Conservation (phyloP, 495 filamentous ascomycete species). For the Beverwykella pulmonaria region DNA sequence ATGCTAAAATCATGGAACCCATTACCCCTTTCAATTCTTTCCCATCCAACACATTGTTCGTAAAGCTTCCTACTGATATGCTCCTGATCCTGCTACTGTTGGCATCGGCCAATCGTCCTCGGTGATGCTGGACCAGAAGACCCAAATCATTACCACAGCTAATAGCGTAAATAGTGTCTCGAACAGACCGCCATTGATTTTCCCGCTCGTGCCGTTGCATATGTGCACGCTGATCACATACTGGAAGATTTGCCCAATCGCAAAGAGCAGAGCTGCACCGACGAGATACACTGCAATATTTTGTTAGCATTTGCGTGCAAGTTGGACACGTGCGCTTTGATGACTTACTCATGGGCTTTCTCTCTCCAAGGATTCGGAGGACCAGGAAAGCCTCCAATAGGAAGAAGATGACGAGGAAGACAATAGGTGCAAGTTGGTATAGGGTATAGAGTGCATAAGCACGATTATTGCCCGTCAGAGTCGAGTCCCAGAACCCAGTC, state of each 20-base stretch:
- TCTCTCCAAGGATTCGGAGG: constrained; percentile 79
- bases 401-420: constrained; percentile 86
- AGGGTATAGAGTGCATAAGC: constrained; percentile 89
- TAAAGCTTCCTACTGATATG: constrained; percentile 49
- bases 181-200: constrained; percentile 91
- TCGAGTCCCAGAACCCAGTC: constrained; percentile 73
- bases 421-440: constrained; percentile 85
- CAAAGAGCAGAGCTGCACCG: constrained; percentile 76
- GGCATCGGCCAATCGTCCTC: constrained; percentile 97
- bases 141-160: constrained; percentile 79
- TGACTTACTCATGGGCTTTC: constrained; percentile 74
- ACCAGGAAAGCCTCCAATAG: constrained; percentile 81
- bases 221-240: constrained; percentile 91
- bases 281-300: constrained; percentile 68
- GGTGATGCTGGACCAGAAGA: constrained; percentile 98
- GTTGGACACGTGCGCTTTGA: constrained; percentile 36
- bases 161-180: constrained; percentile 89
- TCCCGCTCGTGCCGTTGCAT: constrained; percentile 75
- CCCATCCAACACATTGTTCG: constrained; percentile 9
- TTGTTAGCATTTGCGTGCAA: constrained; percentile 5
- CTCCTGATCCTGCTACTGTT: constrained; percentile 45
- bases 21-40: constrained; percentile 20
- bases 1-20: constrained; percentile 37
- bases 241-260: constrained; percentile 90
- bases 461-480: constrained; percentile 54